Evolutionary conservation across 257 asterid species (phyloP), one percentile per base, ranked within the genome.

Genomic region (Parsonsia alboflavescens): DNA sequence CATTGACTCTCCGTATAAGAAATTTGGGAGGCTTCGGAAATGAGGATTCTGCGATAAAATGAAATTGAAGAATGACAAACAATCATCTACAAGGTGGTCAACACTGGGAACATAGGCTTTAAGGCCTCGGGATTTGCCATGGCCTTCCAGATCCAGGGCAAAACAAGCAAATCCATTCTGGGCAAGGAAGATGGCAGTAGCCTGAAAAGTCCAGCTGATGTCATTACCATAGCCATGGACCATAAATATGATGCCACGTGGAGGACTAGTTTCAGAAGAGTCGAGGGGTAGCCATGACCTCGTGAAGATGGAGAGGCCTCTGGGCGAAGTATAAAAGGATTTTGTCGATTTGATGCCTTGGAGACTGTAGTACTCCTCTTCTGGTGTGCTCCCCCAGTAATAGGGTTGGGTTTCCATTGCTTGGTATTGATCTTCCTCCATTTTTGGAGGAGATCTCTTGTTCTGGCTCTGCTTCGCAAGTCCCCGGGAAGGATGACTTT

Each of bases 121-220:
- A 81, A 91, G 92, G 45, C 97, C 98, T 30, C 86, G 84, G n/a
- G 98, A 93, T 54, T 66, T 87, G 77, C 98, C 97, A 76, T 93
- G 98, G 83, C 98, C 98, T 79, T 88, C 90, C 33, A 93, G 89
- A 46, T 93, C 97, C n/a, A 91, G 87, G 85, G 96, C 92, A 74
- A 91, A 93, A 74, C 95, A 89, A 80, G 97, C 82, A 61, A 78
- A 93, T 1, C 96, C 93, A 46, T 89, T 86, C 80, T 86, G 90
- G 63, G 98, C 95, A 50, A 93, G 91, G 91, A 85, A 90, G 82
- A 90, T 88, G 36, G 97, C 80, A 69, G 98, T 91, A 62, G 83
- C 85, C 79, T 93, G 97, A 74, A 89, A 93, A 7, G 92, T 91
- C 98, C 95, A 93, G 90, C 97, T 91, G 84, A 88, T 87, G 84